A percentile compares a stretch with the other conserved stretches of the same genome.
Conservation (phyloP, 495 filamentous ascomycete species). For the Hypoxylon crocopeplum region DNA sequence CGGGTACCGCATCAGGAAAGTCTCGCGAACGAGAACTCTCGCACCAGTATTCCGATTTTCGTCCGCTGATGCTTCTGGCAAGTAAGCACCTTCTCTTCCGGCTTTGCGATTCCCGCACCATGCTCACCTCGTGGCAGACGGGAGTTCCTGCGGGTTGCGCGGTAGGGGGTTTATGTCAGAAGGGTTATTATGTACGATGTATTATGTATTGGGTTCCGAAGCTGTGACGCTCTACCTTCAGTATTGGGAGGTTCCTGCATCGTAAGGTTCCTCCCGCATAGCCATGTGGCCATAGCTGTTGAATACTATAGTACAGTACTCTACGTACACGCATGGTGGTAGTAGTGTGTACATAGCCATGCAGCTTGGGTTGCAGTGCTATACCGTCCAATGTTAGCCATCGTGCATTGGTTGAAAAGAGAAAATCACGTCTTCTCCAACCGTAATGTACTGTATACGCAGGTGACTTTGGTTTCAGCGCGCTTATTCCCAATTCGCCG, state of each 20-base stretch:
- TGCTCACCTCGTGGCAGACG: constrained; percentile 16
- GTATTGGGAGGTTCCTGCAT: constrained; percentile 30
- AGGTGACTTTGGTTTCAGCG: too few species aligned
- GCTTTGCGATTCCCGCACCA: constrained; percentile 17
- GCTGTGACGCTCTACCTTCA: constrained; percentile 5
- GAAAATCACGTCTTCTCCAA: constrained; percentile 1
- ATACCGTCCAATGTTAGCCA: too few species aligned
- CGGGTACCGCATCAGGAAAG: neutral
- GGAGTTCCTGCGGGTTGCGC: constrained; percentile 14
- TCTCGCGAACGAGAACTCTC: too few species aligned
- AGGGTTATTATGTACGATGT: too few species aligned
- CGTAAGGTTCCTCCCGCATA: constrained; percentile 30
- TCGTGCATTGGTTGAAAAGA: too few species aligned
- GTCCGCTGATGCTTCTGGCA: constrained; percentile 11
- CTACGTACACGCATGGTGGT: neutral
- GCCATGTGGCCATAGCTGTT: constrained; percentile 26
- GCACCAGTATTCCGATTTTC: constrained; percentile 7
- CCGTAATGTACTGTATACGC: neutral
- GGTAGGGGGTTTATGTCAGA: too few species aligned
- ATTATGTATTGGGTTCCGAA: constrained; percentile 15
- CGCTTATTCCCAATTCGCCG: constrained; percentile 11
- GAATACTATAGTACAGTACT: constrained; percentile 1
- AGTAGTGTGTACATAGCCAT: neutral
- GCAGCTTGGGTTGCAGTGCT: too few species aligned
- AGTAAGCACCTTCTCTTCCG: constrained; percentile 35